A percentile compares a stretch with the other conserved stretches of the same genome.
phyloP scores from a whole-genome alignment of 73 alveolate genomes.

The Paramecium tetraurelia region DNA sequence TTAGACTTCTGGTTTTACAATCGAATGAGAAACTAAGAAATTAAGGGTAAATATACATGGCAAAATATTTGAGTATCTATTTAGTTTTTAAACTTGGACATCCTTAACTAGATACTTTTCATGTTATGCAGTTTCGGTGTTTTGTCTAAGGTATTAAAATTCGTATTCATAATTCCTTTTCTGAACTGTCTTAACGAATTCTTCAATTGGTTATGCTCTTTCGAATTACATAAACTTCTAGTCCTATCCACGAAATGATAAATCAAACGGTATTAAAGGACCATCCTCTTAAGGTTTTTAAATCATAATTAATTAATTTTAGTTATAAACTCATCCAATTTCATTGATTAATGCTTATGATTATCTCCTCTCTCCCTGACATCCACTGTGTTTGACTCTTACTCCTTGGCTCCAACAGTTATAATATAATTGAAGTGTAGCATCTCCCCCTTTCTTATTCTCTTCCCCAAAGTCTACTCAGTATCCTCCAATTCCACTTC shows the following conservation, averaged over 20 bases:
- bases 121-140: constrained; percentile 71
- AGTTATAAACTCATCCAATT: background rate
- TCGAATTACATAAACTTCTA: background rate
- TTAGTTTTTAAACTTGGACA: constrained; percentile 35
- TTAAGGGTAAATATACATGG: constrained; percentile 45
- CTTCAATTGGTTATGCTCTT: background rate
- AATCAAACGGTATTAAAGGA: background rate
- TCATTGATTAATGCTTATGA: background rate
- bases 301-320: background rate
- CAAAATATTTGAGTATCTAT: constrained; percentile 65
- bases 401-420: constrained; percentile 97
- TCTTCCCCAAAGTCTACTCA: constrained; percentile 88
- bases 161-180: constrained; percentile 62
- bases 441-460: constrained; percentile 94
- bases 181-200: background rate
- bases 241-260: background rate
- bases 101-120: constrained; percentile 29
- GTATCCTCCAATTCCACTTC: constrained; percentile 90
- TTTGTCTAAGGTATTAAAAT: constrained; percentile 63
- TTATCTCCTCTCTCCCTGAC: constrained; percentile 71
- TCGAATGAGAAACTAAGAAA: constrained; percentile 56
- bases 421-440: constrained; percentile 93
- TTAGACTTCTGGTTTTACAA: constrained; percentile 51
- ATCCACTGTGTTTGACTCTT: constrained; percentile 79
- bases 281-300: constrained; percentile 27